Percentiles rank a stretch among this genome's conserved stretches.
These are phyloP conservation scores for Lophiostoma macrostomum DNA, from an alignment of 495 filamentous ascomycete genomes.

Conservation along the genomic window DNA sequence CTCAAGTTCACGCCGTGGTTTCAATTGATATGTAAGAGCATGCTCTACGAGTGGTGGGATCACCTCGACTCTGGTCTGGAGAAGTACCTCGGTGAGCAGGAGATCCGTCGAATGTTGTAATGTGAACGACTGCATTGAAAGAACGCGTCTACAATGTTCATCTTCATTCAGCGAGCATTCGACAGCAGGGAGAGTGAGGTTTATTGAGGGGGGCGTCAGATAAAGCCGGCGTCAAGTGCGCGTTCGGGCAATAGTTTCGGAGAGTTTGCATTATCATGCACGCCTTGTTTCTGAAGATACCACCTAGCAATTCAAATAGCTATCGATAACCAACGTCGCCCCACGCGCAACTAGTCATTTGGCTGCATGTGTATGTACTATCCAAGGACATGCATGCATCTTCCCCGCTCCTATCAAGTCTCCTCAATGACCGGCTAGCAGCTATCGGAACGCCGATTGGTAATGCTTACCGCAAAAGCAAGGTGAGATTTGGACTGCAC, in stretches of 20 bases:
- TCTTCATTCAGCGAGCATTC: too few species aligned
- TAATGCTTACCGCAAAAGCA: too few species aligned
- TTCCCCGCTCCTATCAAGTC: constrained; percentile 18
- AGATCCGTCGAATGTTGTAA: constrained; percentile 79
- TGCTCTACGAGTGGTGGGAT: constrained; percentile 99
- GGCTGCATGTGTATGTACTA: too few species aligned
- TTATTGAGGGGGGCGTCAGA: too few species aligned
- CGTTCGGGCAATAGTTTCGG: too few species aligned
- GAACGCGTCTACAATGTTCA: too few species aligned
- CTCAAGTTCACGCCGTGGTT: constrained; percentile 98
- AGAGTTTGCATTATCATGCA: constrained; percentile 19
- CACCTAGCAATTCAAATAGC: constrained; percentile 10
- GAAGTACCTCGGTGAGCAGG: constrained; percentile 77
- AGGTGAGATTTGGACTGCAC: too few species aligned
- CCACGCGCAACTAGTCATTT: constrained; percentile 31
- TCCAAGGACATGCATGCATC: not conserved
- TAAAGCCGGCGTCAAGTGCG: too few species aligned
- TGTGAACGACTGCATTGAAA: not conserved
- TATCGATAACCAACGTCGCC: constrained; percentile 16
- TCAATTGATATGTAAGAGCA: constrained; percentile 94
- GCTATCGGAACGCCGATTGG: too few species aligned
- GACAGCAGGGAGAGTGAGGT: too few species aligned
- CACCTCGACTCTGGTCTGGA: constrained; percentile 75
- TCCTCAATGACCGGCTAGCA: constrained; percentile 18
- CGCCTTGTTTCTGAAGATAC: constrained; percentile 18